Percentiles rank a stretch among this genome's conserved stretches.
These are phyloP conservation scores for Sphaerulina musiva DNA, from an alignment of 2,329 filamentous ascomycete genomes.

Conservation along the genomic window DNA sequence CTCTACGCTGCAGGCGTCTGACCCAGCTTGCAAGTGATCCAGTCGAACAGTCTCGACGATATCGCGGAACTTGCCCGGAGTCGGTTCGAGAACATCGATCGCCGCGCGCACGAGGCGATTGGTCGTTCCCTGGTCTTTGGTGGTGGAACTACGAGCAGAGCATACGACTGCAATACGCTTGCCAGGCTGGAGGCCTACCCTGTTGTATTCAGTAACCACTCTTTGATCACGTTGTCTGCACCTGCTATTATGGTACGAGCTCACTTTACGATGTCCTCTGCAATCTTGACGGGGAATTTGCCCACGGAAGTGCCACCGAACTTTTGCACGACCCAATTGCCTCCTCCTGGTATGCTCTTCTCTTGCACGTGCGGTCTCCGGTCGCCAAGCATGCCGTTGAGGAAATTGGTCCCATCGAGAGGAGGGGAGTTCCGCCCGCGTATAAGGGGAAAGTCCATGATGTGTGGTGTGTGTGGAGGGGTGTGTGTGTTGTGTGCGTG, in stretches of 20 bases:
- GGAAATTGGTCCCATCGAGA: constrained; percentile 22
- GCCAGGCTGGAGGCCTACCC: constrained; percentile 45
- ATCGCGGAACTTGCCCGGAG: constrained; percentile 54
- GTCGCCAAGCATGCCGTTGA: constrained; percentile 23
- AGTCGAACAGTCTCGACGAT: constrained; percentile 74
- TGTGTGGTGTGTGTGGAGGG: constrained; percentile 1
- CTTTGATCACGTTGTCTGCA: background rate
- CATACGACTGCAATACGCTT: constrained; percentile 87
- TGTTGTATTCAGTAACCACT: constrained; percentile 29
- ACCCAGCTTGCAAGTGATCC: constrained; percentile 72
- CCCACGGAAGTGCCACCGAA: constrained; percentile 93
- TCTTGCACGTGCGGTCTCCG: constrained; percentile 40
- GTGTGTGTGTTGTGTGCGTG: background rate
- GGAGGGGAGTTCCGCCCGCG: constrained; percentile 16
- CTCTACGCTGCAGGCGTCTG: constrained; percentile 36
- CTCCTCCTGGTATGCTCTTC: constrained; percentile 45
- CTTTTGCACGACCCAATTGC: constrained; percentile 80
- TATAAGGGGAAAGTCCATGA: constrained; percentile 24
- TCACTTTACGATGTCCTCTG: constrained; percentile 56
- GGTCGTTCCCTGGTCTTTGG: constrained; percentile 90
- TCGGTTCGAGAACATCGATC: constrained; percentile 39
- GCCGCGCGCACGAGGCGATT: constrained; percentile 58
- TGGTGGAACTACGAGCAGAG: constrained; percentile 87
- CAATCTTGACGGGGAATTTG: constrained; percentile 67
- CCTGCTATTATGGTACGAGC: constrained; percentile 13